A percentile compares a stretch with the other conserved stretches of the same genome.
phyloP scores from a whole-genome alignment of 2,329 filamentous ascomycete genomes.

The Fusarium pseudonygamai region DNA sequence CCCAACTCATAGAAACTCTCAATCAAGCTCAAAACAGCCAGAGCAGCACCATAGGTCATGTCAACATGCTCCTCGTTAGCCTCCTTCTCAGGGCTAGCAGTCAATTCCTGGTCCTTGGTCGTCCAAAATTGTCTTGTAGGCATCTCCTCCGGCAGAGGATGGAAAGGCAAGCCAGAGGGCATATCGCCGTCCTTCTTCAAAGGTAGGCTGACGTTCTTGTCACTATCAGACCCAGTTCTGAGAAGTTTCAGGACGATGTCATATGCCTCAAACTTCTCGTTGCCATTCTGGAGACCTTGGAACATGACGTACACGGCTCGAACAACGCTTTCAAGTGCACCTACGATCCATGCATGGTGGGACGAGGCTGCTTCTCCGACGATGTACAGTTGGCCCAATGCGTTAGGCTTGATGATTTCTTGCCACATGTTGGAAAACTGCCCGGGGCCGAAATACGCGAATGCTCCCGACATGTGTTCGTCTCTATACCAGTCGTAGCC shows the following conservation, averaged over 20 bases:
- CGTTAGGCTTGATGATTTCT: not conserved
- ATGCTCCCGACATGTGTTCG: not conserved
- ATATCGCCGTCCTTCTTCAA: not conserved
- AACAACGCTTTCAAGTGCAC: not conserved
- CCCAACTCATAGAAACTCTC: not conserved
- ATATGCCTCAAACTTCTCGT: rapidly evolving
- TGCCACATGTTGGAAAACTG: not conserved
- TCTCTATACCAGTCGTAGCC: not conserved
- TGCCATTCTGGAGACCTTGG: not conserved
- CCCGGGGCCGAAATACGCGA: not conserved
- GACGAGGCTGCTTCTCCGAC: not conserved
- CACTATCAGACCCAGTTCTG: rapidly evolving
- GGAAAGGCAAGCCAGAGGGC: rapidly evolving
- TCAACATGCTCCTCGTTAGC: rapidly evolving
- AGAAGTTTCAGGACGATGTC: rapidly evolving
- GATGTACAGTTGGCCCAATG: not conserved
- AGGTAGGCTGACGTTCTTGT: rapidly evolving
- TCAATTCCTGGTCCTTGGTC: rapidly evolving
- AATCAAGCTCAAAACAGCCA: not conserved
- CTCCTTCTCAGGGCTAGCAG: not conserved
- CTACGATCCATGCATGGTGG: not conserved
- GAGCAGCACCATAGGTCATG: not conserved
- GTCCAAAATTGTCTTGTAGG: rapidly evolving
- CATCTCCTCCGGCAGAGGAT: rapidly evolving
- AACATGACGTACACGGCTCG: not conserved